A percentile compares a stretch with the other conserved stretches of the same genome.
phyloP scores from a whole-genome alignment of 352 stramenopile genomes.

The Phytophthora meadii region DNA sequence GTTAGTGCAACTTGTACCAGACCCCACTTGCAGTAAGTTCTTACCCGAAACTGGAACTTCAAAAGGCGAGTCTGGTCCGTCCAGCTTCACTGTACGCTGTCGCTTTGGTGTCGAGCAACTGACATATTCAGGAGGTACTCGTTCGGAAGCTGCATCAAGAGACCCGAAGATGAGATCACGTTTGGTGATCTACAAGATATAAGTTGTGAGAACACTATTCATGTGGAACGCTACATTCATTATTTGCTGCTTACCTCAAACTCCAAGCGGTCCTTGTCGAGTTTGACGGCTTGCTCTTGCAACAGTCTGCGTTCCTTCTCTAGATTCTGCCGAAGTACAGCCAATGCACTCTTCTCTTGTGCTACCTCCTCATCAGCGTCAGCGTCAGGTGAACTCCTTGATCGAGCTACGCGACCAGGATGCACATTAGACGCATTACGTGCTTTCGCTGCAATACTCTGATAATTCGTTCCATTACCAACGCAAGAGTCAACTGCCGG shows the following conservation, averaged over 20 bases:
- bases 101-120: slow-evolving; percentile 24
- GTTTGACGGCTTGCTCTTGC: slow-evolving; percentile 57
- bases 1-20: slow-evolving; percentile 6
- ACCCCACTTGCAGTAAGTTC: neutral
- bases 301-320: slow-evolving; percentile 55
- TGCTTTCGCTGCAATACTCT: slow-evolving; percentile 11
- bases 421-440: neutral
- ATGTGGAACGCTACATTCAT: slow-evolving; percentile 11
- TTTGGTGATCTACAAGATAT: slow-evolving; percentile 43
- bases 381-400: slow-evolving; percentile 30
- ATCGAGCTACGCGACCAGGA: neutral
- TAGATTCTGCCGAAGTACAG: slow-evolving; percentile 41
- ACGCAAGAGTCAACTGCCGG: slow-evolving; percentile 10
- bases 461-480: slow-evolving; percentile 10
- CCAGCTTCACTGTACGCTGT: slow-evolving; percentile 24
- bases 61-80: slow-evolving; percentile 35
- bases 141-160: slow-evolving; percentile 1
- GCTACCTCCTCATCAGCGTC: slow-evolving; percentile 41
- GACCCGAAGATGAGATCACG: slow-evolving; percentile 42
- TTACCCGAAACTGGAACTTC: slow-evolving; percentile 56
- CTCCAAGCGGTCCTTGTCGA: slow-evolving; percentile 67
- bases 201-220: slow-evolving; percentile 9
- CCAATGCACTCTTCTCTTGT: slow-evolving; percentile 45
- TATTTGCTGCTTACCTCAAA: slow-evolving; percentile 56
- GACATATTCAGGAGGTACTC: slow-evolving; percentile 8